Evolutionary conservation across 495 filamentous ascomycete genomes (phyloP).

Genomic region (Aspergillus panamensis): DNA sequence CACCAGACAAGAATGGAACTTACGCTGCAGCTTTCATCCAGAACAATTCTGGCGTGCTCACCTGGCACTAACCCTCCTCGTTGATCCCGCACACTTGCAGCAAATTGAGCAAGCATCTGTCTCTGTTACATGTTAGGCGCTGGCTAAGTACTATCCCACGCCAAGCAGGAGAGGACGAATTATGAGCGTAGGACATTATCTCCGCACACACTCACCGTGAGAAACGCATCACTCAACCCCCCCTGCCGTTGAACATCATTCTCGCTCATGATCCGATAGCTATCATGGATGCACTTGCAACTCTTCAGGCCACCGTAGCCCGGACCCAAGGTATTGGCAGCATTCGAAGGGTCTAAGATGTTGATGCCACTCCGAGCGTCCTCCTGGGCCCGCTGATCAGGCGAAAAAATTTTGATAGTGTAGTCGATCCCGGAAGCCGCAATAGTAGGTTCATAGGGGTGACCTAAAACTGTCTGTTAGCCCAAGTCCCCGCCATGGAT

Average conservation of each 20-base stretch:
- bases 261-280: slow-evolving; percentile 60
- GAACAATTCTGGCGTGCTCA: slow-evolving; percentile 23
- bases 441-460: slow-evolving; percentile 69
- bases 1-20: slow-evolving; percentile 2
- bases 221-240: slow-evolving; percentile 57
- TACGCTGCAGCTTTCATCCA: slow-evolving; percentile 34
- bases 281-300: slow-evolving; percentile 56
- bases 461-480: slow-evolving; percentile 39
- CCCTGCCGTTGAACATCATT: slow-evolving; percentile 62
- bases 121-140: slow-evolving; percentile 36
- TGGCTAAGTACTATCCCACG: not conserved
- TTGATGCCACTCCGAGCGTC: slow-evolving; percentile 55
- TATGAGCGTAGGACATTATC: not conserved
- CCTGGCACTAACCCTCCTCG: slow-evolving; percentile 19
- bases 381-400: slow-evolving; percentile 57
- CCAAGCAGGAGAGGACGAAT: not conserved
- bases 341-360: slow-evolving; percentile 44
- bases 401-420: slow-evolving; percentile 73
- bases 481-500: not conserved
- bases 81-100: slow-evolving; percentile 43
- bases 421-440: slow-evolving; percentile 71
- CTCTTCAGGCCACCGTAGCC: slow-evolving; percentile 48
- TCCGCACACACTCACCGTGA: slow-evolving; percentile 52
- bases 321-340: slow-evolving; percentile 30
- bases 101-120: slow-evolving; percentile 57